phyloP scores from a whole-genome alignment of 768 basidiomycete genomes.

The Lentinus tigrinus region DNA sequence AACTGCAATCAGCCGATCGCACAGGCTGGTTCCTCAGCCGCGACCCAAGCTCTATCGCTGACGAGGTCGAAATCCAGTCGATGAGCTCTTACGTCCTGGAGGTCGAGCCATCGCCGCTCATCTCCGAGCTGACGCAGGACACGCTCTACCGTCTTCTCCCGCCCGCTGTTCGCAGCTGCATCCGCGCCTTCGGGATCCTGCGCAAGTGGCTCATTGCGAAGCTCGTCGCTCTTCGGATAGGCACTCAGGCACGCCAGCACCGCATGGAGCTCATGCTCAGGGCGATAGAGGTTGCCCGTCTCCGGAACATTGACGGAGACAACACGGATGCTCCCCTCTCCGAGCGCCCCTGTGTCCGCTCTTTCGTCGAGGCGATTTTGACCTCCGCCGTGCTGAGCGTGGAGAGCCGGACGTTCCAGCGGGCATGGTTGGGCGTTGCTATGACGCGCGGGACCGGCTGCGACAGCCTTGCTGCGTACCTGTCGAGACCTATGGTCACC shows the following conservation, averaged over 20 bases:
- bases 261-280: constrained; percentile 73
- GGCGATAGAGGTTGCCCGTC: constrained; percentile 71
- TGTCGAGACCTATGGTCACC: constrained; percentile 50
- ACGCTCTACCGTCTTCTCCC: constrained; percentile 72
- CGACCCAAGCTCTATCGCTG: constrained; percentile 54
- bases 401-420: constrained; percentile 73
- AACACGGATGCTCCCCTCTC: constrained; percentile 35
- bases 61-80: constrained; percentile 75
- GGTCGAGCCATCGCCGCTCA: constrained; percentile 68
- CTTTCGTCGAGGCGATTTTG: constrained; percentile 77
- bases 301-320: constrained; percentile 49
- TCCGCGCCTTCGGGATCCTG: constrained; percentile 72
- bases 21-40: constrained; percentile 73
- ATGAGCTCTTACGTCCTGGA: constrained; percentile 74
- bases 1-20: constrained; percentile 77
- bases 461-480: constrained; percentile 58
- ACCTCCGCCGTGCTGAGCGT: constrained; percentile 75
- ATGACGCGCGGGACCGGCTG: constrained; percentile 55
- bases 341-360: constrained; percentile 68
- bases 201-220: constrained; percentile 79
- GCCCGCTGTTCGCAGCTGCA: constrained; percentile 71
- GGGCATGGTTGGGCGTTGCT: constrained; percentile 79
- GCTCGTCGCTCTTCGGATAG: constrained; percentile 62
- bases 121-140: constrained; percentile 70
- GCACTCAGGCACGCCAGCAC: constrained; percentile 60